phyloP scores from a whole-genome alignment of 192 early-diverging fungal species.

The Backusella parvicylindrica region DNA sequence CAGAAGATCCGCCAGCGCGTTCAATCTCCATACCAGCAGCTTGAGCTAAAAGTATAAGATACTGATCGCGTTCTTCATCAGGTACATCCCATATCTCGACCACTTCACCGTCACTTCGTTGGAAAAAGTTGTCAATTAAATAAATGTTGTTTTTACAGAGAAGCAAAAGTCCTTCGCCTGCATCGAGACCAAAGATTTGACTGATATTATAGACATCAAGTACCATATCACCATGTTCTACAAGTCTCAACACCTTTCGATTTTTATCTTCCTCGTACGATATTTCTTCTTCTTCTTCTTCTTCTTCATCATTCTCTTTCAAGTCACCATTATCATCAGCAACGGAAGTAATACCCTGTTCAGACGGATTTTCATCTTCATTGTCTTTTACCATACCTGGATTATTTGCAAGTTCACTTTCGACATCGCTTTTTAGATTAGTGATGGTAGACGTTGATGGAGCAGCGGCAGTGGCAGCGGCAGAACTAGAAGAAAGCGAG shows the following conservation, averaged over 20 bases:
- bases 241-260: constrained; percentile 60
- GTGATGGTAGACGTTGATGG: not conserved
- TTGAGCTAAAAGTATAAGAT: constrained; percentile 49
- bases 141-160: constrained; percentile 70
- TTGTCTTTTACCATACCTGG: not conserved
- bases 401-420: constrained; percentile 17
- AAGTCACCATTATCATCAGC: constrained; percentile 3
- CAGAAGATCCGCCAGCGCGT: constrained; percentile 21
- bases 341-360: not conserved
- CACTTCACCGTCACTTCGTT: constrained; percentile 56
- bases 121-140: constrained; percentile 68
- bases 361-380: not conserved
- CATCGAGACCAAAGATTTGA: constrained; percentile 62
- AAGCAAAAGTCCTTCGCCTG: constrained; percentile 62
- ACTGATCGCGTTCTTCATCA: constrained; percentile 53
- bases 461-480: not conserved
- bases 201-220: constrained; percentile 68
- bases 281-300: constrained; percentile 42
- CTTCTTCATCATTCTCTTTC: constrained; percentile 28
- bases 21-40: constrained; percentile 40
- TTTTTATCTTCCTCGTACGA: constrained; percentile 67
- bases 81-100: constrained; percentile 70
- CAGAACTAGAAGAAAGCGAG: not conserved
- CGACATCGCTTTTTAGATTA: not conserved
- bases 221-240: constrained; percentile 66